These are phyloP conservation scores for Mycena floridula DNA, from an alignment of 768 basidiomycete genomes.

Conservation along the genomic window DNA sequence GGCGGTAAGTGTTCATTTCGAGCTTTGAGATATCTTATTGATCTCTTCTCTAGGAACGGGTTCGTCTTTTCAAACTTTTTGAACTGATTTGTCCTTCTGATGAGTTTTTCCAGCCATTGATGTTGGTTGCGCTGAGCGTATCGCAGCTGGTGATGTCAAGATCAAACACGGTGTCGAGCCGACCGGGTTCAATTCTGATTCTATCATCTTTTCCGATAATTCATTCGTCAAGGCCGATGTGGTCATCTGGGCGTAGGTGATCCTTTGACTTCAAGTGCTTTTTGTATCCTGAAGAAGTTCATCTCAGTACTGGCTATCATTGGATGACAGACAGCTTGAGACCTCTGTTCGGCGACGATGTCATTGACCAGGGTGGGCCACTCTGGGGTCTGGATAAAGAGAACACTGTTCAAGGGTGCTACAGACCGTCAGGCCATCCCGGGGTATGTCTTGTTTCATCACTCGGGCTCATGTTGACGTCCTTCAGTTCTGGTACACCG, in stretches of 20 bases:
- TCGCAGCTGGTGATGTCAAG: constrained; percentile 49
- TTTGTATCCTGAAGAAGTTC: neutral
- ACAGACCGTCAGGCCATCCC: constrained; percentile 35
- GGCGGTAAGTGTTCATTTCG: constrained; percentile 23
- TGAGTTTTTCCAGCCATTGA: constrained; percentile 23
- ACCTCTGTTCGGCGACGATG: constrained; percentile 27
- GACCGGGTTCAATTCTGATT: constrained; percentile 24
- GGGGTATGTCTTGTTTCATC: constrained; percentile 23
- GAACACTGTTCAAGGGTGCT: constrained; percentile 29
- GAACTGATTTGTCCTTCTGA: too few relatives aligned
- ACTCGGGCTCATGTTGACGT: too few relatives aligned
- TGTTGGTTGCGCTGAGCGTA: constrained; percentile 44
- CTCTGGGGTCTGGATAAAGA: constrained; percentile 36
- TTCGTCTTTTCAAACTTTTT: too few relatives aligned
- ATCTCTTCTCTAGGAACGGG: constrained; percentile 3
- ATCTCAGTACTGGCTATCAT: constrained; percentile 24
- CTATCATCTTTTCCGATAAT: constrained; percentile 32
- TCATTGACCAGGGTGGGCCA: constrained; percentile 21
- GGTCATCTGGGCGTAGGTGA: constrained; percentile 40
- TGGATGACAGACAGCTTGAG: constrained; percentile 22
- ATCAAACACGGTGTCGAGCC: constrained; percentile 49
- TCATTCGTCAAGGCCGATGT: constrained; percentile 33
- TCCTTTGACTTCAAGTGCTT: constrained; percentile 1
- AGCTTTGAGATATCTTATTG: neutral
- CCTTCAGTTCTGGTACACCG: too few relatives aligned